Evolutionary conservation across 2,329 filamentous ascomycete genomes (phyloP).

Genomic region (Scorias spongiosa): DNA sequence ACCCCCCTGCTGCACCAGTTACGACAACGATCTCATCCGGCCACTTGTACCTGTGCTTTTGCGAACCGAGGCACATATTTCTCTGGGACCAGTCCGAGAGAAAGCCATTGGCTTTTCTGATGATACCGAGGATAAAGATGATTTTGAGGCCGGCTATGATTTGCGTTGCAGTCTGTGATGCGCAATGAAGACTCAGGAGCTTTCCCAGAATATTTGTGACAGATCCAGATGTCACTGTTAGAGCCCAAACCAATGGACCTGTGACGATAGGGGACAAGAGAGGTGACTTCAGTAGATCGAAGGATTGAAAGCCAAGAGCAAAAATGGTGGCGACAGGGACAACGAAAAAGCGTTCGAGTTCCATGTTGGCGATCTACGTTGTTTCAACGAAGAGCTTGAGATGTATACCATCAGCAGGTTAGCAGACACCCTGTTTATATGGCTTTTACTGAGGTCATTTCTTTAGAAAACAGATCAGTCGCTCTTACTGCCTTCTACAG

Average conservation of each 20-base stretch:
- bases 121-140: slow-evolving; percentile 19
- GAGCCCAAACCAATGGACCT: slow-evolving; percentile 6
- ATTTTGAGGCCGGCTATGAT: slow-evolving; percentile 15
- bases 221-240: slow-evolving; percentile 15
- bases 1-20: slow-evolving; percentile 22
- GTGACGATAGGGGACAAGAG: slow-evolving; percentile 6
- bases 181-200: slow-evolving; percentile 14
- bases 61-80: slow-evolving; percentile 23
- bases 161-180: slow-evolving; percentile 12
- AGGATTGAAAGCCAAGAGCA: not conserved
- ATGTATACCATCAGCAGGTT: no score
- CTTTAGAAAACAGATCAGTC: no score
- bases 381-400: no score
- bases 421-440: no score
- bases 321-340: not conserved
- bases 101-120: slow-evolving; percentile 11
- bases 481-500: no score
- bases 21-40: slow-evolving; percentile 22
- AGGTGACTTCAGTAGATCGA: not conserved
- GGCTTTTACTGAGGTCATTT: no score
- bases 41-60: slow-evolving; percentile 22
- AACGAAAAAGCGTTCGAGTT: not conserved
- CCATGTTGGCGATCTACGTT: not conserved
- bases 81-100: slow-evolving; percentile 18
- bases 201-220: slow-evolving; percentile 16